phyloP scores from a whole-genome alignment of 805 yeast species.

The Cyberlindnera xishuangbannaensis region DNA sequence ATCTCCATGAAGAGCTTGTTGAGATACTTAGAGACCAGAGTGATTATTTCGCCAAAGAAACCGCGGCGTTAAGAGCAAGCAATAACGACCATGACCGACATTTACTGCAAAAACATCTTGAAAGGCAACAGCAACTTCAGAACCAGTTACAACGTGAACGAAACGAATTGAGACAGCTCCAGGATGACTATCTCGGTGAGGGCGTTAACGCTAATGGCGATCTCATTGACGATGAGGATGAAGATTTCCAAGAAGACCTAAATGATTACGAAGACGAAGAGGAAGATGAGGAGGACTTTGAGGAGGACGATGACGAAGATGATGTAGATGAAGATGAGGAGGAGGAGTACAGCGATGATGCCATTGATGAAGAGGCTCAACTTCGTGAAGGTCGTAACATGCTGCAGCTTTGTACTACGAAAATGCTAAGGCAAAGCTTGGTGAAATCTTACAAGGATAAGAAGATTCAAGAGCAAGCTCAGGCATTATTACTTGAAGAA shows the following conservation, averaged over 20 bases:
- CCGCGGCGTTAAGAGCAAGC: constrained; percentile 5
- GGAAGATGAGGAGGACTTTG: constrained; percentile 11
- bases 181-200: constrained; percentile 15
- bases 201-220: constrained; percentile 33
- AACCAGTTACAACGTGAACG: constrained; percentile 14
- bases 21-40: constrained; percentile 13
- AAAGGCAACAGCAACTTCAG: constrained; percentile 13
- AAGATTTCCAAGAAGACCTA: constrained; percentile 30
- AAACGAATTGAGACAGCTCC: constrained; percentile 11
- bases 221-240: constrained; percentile 33
- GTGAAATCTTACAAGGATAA: constrained; percentile 73
- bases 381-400: constrained; percentile 74
- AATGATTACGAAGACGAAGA: constrained; percentile 27
- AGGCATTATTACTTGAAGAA: constrained; percentile 56
- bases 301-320: constrained; percentile 29
- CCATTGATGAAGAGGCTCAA: constrained; percentile 54
- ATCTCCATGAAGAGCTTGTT: constrained; percentile 14
- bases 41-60: constrained; percentile 10
- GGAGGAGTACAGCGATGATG: constrained; percentile 32
- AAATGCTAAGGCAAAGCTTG: constrained; percentile 67
- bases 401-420: constrained; percentile 74
- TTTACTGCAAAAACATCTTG: constrained; percentile 8
- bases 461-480: constrained; percentile 68
- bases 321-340: constrained; percentile 36
- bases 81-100: constrained; percentile 10